Percentiles rank a stretch among this genome's conserved stretches.
These are phyloP conservation scores for Celoporthe dispersa DNA, from an alignment of 2,329 filamentous ascomycete species.

Conservation along the genomic window DNA sequence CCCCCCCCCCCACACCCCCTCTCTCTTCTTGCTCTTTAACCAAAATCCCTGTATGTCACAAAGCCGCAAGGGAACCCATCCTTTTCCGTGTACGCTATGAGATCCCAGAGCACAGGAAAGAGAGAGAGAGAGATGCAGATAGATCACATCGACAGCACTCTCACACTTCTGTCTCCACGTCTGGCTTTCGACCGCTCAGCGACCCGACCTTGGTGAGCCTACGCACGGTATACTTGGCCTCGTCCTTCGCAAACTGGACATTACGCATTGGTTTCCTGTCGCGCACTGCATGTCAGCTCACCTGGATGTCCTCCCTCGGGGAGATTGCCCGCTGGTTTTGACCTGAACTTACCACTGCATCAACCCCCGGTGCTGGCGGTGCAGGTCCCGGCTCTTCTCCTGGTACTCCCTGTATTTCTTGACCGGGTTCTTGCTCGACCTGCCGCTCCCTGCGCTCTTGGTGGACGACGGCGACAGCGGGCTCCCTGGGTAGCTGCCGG, in stretches of 20 bases:
- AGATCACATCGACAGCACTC: too few species aligned
- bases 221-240: constrained; percentile 77
- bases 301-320: background rate
- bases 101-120: background rate
- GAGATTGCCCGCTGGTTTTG: background rate
- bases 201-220: constrained; percentile 78
- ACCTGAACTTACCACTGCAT: constrained; percentile 79
- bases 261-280: constrained; percentile 76
- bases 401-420: constrained; percentile 67
- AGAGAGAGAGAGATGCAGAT: background rate
- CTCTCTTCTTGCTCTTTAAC: background rate
- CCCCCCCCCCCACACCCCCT: too few species aligned
- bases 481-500: constrained; percentile 33
- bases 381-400: constrained; percentile 72
- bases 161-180: constrained; percentile 79
- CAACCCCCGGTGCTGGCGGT: constrained; percentile 83
- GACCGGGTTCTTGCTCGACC: constrained; percentile 56
- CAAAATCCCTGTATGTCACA: background rate
- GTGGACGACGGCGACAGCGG: constrained; percentile 20
- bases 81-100: background rate
- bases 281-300: constrained; percentile 4
- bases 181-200: constrained; percentile 80
- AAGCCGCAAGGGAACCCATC: background rate
- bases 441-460: constrained; percentile 36
- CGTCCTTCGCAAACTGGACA: constrained; percentile 82